Conservation (phyloP, 164 flowering plant genomes). For the Buxus sempervirens region DNA sequence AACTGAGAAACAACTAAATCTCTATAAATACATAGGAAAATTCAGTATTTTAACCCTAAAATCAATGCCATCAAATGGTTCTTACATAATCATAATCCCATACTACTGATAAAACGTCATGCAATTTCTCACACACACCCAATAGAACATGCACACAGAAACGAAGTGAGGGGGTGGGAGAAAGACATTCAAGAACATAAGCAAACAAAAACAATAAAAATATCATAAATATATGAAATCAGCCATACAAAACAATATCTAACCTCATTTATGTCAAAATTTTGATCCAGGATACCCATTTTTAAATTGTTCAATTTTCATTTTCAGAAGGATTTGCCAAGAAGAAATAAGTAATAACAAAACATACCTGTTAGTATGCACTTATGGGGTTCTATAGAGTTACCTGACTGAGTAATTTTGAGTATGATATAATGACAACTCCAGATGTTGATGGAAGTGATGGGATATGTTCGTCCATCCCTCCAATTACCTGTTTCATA, state of each 20-base stretch:
- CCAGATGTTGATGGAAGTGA: conserved; percentile 67
- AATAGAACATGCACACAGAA: not conserved
- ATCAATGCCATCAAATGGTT: too few species aligned
- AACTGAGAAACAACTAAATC: not conserved
- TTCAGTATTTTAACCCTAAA: not conserved
- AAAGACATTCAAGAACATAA: not conserved
- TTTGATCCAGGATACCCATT: not conserved
- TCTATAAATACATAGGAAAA: not conserved
- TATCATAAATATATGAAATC: too few species aligned
- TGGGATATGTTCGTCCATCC: conserved; percentile 68
- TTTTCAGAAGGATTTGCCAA: not conserved
- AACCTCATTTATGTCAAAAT: not conserved
- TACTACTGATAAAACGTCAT: not conserved
- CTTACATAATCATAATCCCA: not conserved
- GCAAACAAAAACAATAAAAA: not conserved
- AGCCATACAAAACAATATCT: not conserved
- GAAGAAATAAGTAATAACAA: not conserved
- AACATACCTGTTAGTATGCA: too few species aligned
- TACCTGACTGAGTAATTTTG: conserved; percentile 70
- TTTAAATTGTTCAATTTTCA: not conserved
- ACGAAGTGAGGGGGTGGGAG: too few species aligned
- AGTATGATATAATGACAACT: conserved; percentile 62
- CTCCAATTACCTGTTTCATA: conserved; percentile 67
- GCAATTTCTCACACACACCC: not conserved
- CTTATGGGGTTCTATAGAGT: not conserved